These are phyloP conservation scores for Apostasia ramifera DNA, from an alignment of 106 monocot genomes.

Conservation along the genomic window DNA sequence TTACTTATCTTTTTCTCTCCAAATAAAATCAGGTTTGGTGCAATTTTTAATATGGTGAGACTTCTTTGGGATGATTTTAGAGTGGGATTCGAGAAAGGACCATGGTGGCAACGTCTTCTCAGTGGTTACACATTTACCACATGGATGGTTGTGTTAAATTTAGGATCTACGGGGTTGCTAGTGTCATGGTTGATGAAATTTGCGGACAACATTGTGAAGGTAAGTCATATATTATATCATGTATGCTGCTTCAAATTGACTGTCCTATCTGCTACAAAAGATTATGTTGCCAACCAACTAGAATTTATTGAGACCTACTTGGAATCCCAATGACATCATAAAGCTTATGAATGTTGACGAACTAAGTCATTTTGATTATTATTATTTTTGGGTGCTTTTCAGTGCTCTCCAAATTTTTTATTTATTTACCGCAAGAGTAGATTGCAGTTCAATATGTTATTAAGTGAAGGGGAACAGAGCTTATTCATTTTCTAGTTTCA, in stretches of 20 bases:
- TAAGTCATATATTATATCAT: slow-evolving; percentile 5
- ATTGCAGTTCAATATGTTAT: too few species aligned
- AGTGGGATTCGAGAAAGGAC: slow-evolving; percentile 79
- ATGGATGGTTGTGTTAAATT: slow-evolving; percentile 92
- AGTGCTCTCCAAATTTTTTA: too few species aligned
- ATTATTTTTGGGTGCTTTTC: too few species aligned
- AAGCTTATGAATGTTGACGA: too few species aligned
- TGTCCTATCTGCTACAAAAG: too few species aligned
- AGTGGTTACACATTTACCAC: slow-evolving; percentile 81
- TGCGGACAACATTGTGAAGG: slow-evolving; percentile 99
- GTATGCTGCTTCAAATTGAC: not conserved
- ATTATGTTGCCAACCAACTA: too few species aligned
- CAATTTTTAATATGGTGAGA: slow-evolving; percentile 84
- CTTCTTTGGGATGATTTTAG: slow-evolving; percentile 76
- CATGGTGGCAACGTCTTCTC: slow-evolving; percentile 84
- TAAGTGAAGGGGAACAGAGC: too few species aligned
- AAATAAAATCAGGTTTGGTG: slow-evolving; percentile 72
- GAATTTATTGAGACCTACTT: too few species aligned
- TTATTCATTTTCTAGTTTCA: too few species aligned
- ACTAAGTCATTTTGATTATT: too few species aligned
- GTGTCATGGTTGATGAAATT: slow-evolving; percentile 99
- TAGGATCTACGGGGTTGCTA: slow-evolving; percentile 81
- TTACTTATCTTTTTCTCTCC: not conserved
- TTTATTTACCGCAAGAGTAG: too few species aligned
- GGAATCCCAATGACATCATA: too few species aligned